Conservation (phyloP, 1,139 yeast genomes). For the Candida smagusa region DNA sequence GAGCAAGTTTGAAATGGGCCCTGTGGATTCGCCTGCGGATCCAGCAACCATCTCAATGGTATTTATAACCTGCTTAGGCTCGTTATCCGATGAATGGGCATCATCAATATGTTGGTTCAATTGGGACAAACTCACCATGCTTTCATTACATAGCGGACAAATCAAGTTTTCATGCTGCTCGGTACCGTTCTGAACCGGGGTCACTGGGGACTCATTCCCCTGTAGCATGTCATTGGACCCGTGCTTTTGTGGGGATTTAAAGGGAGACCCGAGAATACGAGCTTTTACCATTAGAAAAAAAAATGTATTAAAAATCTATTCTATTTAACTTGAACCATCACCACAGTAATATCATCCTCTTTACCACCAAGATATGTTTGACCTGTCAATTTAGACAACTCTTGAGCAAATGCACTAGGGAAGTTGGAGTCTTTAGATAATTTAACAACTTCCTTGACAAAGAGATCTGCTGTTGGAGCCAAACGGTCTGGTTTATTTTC, state of each 20-base stretch:
- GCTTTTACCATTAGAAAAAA: constrained; percentile 3
- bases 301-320: background rate
- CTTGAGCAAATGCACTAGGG: constrained; percentile 87
- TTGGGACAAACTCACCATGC: constrained; percentile 54
- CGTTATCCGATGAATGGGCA: constrained; percentile 36
- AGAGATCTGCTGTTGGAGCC: constrained; percentile 45
- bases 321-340: constrained; percentile 58
- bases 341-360: constrained; percentile 89
- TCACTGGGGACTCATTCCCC: constrained; percentile 2
- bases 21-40: background rate
- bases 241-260: constrained; percentile 16
- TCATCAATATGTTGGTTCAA: constrained; percentile 74
- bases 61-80: background rate
- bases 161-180: constrained; percentile 2
- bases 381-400: constrained; percentile 64
- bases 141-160: constrained; percentile 74
- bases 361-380: constrained; percentile 84
- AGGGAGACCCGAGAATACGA: constrained; percentile 23
- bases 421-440: constrained; percentile 70
- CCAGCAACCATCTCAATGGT: background rate
- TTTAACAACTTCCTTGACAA: constrained; percentile 66
- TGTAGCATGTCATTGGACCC: background rate
- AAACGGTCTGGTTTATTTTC: constrained; percentile 15
- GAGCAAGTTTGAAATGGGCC: constrained; percentile 11
- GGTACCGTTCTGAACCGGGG: background rate